Percentiles rank a stretch among this genome's conserved stretches.
Conservation (phyloP, 1,139 yeast genomes). For the Lodderomyces margitis region DNA sequence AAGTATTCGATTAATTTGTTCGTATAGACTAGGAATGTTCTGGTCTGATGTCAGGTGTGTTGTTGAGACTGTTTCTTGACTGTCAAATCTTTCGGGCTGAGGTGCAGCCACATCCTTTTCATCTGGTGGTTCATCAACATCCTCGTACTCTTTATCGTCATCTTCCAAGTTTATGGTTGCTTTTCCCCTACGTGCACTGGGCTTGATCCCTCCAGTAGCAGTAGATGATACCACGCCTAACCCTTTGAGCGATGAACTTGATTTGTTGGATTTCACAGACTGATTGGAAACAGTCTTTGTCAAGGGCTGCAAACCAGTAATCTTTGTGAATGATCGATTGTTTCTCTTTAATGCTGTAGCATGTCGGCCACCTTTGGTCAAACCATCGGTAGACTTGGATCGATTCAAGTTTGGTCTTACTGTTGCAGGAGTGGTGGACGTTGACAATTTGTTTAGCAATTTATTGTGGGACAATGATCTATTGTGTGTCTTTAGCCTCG, state of each 20-base stretch:
- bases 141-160: slow-evolving; percentile 30
- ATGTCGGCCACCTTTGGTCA: slow-evolving; percentile 23
- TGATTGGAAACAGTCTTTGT: slow-evolving; percentile 38
- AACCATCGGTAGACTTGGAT: slow-evolving; percentile 46
- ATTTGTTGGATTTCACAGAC: slow-evolving; percentile 30
- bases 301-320: slow-evolving; percentile 38
- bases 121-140: slow-evolving; percentile 17
- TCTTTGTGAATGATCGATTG: slow-evolving; percentile 38
- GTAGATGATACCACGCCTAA: slow-evolving; percentile 12
- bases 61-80: slow-evolving; percentile 14
- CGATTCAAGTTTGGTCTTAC: slow-evolving; percentile 36
- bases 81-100: slow-evolving; percentile 16
- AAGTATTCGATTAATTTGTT: slow-evolving; percentile 15
- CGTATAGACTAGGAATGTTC: slow-evolving; percentile 16
- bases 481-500: slow-evolving; percentile 16
- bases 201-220: slow-evolving; percentile 31
- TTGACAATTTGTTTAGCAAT: slow-evolving; percentile 18
- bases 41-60: slow-evolving; percentile 11
- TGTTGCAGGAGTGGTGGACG: slow-evolving; percentile 9
- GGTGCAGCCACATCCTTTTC: slow-evolving; percentile 14
- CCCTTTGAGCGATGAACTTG: slow-evolving; percentile 38
- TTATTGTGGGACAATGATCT: slow-evolving; percentile 39
- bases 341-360: slow-evolving; percentile 30
- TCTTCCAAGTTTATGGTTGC: slow-evolving; percentile 42
- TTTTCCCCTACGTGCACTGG: slow-evolving; percentile 39